Evolutionary conservation across 2,329 filamentous ascomycete species (phyloP).

Genomic region (Penicillium psychrosexuale): DNA sequence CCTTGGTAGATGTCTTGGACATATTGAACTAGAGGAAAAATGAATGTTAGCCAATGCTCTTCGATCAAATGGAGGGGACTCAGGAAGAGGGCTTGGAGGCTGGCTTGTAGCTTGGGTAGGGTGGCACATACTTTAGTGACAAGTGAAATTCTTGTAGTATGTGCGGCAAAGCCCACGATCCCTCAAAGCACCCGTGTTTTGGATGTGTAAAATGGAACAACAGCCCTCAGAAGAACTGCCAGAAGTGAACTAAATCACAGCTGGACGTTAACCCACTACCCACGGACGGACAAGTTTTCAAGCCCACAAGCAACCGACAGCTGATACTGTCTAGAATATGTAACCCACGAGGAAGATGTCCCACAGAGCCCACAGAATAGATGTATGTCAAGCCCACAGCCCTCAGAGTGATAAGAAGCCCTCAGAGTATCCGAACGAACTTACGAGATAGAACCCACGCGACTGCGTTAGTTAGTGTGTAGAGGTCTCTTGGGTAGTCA

Average conservation of each 20-base stretch:
- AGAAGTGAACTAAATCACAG: slow-evolving; percentile 34
- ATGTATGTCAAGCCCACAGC: slow-evolving; percentile 44
- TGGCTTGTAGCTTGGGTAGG: slow-evolving; percentile 11
- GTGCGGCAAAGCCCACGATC: slow-evolving; percentile 39
- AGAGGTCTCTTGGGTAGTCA: slow-evolving; percentile 9
- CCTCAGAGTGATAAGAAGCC: slow-evolving; percentile 40
- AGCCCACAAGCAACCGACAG: slow-evolving; percentile 45
- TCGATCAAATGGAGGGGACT: background rate
- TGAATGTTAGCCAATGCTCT: slow-evolving; percentile 18
- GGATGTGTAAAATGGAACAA: slow-evolving; percentile 25
- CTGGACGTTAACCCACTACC: slow-evolving; percentile 41
- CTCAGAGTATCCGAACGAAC: slow-evolving; percentile 39
- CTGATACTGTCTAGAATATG: slow-evolving; percentile 42
- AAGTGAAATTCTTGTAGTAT: slow-evolving; percentile 21
- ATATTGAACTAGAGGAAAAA: slow-evolving; percentile 33
- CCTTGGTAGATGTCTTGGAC: slow-evolving; percentile 44
- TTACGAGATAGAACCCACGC: slow-evolving; percentile 35
- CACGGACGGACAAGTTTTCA: slow-evolving; percentile 41
- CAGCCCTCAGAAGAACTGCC: slow-evolving; percentile 28
- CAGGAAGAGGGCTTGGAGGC: slow-evolving; percentile 6
- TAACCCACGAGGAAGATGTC: slow-evolving; percentile 41
- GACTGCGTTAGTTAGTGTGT: slow-evolving; percentile 31
- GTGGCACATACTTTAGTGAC: slow-evolving; percentile 13
- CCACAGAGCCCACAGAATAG: slow-evolving; percentile 43
- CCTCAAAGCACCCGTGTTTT: slow-evolving; percentile 37